Evolutionary conservation across 495 filamentous ascomycete genomes (phyloP).

Genomic region (Xylaria castorea): DNA sequence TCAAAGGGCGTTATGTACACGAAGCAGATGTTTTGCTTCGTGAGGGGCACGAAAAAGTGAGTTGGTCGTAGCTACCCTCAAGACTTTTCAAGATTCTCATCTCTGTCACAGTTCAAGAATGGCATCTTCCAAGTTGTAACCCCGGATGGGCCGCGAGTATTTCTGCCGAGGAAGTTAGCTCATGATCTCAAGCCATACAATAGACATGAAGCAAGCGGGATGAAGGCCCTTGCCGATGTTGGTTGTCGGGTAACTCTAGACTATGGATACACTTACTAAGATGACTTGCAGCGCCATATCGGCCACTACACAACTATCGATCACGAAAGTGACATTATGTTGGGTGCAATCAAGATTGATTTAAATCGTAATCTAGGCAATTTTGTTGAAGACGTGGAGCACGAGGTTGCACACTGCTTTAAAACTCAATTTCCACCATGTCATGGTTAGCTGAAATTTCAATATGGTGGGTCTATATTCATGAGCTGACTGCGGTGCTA

Average conservation of each 20-base stretch:
- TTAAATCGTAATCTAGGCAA: constrained; percentile 53
- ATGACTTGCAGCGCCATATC: constrained; percentile 46
- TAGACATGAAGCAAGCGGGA: constrained; percentile 47
- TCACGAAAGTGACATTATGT: constrained; percentile 43
- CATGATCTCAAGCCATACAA: constrained; percentile 54
- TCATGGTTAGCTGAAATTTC: constrained; percentile 41
- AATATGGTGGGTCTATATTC: background rate
- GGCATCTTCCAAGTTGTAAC: constrained; percentile 52
- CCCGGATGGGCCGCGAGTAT: constrained; percentile 42
- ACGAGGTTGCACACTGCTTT: constrained; percentile 47
- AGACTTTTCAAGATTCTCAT: background rate
- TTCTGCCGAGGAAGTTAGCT: constrained; percentile 53
- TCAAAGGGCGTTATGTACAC: constrained; percentile 35
- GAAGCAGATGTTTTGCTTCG: constrained; percentile 38
- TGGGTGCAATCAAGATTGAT: constrained; percentile 51
- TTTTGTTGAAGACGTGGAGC: constrained; percentile 47
- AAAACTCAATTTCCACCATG: constrained; percentile 47
- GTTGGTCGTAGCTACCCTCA: background rate
- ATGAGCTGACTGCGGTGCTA: constrained; percentile 29
- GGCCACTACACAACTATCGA: constrained; percentile 48
- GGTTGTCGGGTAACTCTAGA: constrained; percentile 7
- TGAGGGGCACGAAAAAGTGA: constrained; percentile 37
- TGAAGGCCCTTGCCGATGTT: constrained; percentile 41
- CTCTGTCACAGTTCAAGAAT: constrained; percentile 30
- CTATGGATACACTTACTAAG: constrained; percentile 39